Percentiles rank a stretch among this genome's conserved stretches.
These are phyloP conservation scores for Telfairia occidentalis DNA, from an alignment of 331 rosid genomes.

Conservation along the genomic window DNA sequence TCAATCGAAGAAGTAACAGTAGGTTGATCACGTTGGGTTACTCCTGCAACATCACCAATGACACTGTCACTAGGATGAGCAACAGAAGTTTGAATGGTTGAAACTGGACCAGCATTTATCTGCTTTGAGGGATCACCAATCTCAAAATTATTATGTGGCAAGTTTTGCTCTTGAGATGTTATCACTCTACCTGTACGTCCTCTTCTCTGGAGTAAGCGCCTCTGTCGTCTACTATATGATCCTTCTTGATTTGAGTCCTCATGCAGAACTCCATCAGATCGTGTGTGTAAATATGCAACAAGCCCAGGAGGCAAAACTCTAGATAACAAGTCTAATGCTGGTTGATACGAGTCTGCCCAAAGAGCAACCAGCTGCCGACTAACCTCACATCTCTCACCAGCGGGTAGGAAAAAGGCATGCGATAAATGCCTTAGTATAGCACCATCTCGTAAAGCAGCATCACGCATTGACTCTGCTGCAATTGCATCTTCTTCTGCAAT, in stretches of 20 bases:
- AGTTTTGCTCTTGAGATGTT: constrained; percentile 60
- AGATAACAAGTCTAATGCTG: constrained; percentile 79
- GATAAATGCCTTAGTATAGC: constrained; percentile 85
- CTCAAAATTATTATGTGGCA: constrained; percentile 48
- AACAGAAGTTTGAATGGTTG: constrained; percentile 44
- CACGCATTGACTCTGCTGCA: constrained; percentile 99
- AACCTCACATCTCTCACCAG: constrained; percentile 89
- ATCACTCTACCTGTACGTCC: constrained; percentile 68
- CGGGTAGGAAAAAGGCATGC: constrained; percentile 83
- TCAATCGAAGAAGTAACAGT: constrained; percentile 30
- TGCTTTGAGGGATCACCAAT: constrained; percentile 51
- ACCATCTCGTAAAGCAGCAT: constrained; percentile 97
- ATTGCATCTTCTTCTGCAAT: constrained; percentile 99
- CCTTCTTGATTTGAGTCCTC: constrained; percentile 66
- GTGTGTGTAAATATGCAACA: constrained; percentile 95
- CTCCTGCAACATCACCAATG: constrained; percentile 33
- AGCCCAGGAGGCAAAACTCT: constrained; percentile 98
- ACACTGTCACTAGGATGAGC: constrained; percentile 43
- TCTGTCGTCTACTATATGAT: constrained; percentile 65
- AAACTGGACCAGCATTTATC: constrained; percentile 40
- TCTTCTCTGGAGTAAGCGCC: constrained; percentile 81
- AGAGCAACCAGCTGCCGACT: constrained; percentile 98
- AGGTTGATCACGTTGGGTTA: constrained; percentile 38
- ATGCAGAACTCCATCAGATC: constrained; percentile 50
- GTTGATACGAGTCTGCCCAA: constrained; percentile 99